Evolutionary conservation across 176 grass and related monocot genomes (phyloP).

Genomic region (Oryza brachyantha): DNA sequence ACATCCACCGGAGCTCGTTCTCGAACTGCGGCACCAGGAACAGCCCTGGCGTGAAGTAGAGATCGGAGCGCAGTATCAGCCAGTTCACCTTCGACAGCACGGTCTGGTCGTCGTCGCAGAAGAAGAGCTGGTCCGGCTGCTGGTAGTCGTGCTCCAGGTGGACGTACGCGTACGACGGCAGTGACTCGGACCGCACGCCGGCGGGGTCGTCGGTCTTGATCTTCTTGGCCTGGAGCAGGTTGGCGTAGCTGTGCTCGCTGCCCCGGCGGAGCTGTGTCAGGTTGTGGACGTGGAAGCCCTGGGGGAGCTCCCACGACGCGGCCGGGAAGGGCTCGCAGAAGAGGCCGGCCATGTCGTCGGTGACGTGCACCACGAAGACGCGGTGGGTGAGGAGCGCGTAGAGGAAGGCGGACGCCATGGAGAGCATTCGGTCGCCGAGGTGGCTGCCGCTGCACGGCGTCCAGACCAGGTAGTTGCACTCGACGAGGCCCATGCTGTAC

Average conservation of each 20-base stretch:
- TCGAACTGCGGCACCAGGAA: slow-evolving; percentile 69
- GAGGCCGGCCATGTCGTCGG: slow-evolving; percentile 46
- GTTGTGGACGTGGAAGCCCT: slow-evolving; percentile 38
- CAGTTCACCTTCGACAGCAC: slow-evolving; percentile 56
- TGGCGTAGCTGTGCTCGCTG: slow-evolving; percentile 51
- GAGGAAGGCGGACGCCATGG: slow-evolving; percentile 61
- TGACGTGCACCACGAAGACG: slow-evolving; percentile 47
- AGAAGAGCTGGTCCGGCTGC: slow-evolving; percentile 51
- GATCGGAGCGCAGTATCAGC: slow-evolving; percentile 62
- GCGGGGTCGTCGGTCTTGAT: not conserved
- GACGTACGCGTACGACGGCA: slow-evolving; percentile 53
- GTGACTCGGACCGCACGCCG: slow-evolving; percentile 7
- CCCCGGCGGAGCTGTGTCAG: slow-evolving; percentile 35
- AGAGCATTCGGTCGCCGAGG: slow-evolving; percentile 58
- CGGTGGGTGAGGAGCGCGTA: slow-evolving; percentile 61
- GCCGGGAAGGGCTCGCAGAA: slow-evolving; percentile 73
- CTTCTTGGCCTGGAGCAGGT: slow-evolving; percentile 25
- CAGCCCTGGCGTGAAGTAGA: slow-evolving; percentile 63
- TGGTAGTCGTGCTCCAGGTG: slow-evolving; percentile 60
- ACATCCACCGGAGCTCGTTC: slow-evolving; percentile 72
- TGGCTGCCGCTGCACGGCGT: slow-evolving; percentile 25
- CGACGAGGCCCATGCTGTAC: slow-evolving; percentile 45
- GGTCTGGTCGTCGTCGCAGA: slow-evolving; percentile 61
- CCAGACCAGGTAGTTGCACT: slow-evolving; percentile 68
- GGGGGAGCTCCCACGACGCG: slow-evolving; percentile 45